A percentile compares a stretch with the other conserved stretches of the same genome.
These are phyloP conservation scores for Podospora pseudopauciseta DNA, from an alignment of 495 filamentous ascomycete species.

Conservation along the genomic window DNA sequence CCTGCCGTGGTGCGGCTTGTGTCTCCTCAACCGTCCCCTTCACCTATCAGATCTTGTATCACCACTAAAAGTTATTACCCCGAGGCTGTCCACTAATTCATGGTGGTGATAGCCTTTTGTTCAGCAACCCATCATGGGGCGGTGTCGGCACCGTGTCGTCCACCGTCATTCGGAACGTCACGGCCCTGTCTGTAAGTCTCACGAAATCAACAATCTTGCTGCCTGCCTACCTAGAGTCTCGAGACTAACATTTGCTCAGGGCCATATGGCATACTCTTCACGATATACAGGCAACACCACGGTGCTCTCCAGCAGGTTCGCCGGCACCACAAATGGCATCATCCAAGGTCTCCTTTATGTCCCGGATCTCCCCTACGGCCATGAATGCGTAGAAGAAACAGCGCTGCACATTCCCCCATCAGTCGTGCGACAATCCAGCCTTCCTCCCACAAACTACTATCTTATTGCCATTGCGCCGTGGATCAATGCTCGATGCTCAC, in stretches of 20 bases:
- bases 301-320: conserved; percentile 63
- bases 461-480: conserved; percentile 87
- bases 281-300: conserved; percentile 58
- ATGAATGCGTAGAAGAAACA: conserved; percentile 59
- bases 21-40: conserved; percentile 1
- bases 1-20: not conserved
- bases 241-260: conserved; percentile 35
- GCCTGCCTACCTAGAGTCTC: not conserved
- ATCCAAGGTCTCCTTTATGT: conserved; percentile 79
- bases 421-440: conserved; percentile 64
- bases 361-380: conserved; percentile 55
- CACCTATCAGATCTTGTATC: conserved; percentile 7
- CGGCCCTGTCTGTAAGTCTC: conserved; percentile 43
- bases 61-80: not conserved
- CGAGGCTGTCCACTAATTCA: not conserved
- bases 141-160: conserved; percentile 40
- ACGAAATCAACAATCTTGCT: not conserved
- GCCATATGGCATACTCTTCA: conserved; percentile 61
- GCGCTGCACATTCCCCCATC: conserved; percentile 62
- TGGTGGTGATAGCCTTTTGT: conserved; percentile 39
- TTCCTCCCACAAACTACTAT: conserved; percentile 61
- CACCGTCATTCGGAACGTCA: conserved; percentile 49
- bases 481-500: conserved; percentile 66
- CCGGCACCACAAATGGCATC: conserved; percentile 48
- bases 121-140: conserved; percentile 46